These are phyloP conservation scores for Entophlyctis luteolus DNA, from an alignment of 192 early-diverging fungal genomes.

Conservation along the genomic window DNA sequence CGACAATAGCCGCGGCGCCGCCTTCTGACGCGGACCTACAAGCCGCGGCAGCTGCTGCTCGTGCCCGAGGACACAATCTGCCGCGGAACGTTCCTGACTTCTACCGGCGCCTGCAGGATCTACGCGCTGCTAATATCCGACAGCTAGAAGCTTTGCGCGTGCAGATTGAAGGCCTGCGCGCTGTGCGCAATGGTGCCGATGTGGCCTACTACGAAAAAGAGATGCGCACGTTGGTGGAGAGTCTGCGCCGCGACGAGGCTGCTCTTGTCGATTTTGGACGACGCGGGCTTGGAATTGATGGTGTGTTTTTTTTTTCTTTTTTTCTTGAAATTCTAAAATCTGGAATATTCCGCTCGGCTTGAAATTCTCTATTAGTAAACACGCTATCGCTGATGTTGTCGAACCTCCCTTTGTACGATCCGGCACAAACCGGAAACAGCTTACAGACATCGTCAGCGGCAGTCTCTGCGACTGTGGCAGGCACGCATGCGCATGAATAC, in stretches of 20 bases:
- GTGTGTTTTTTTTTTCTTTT: neutral
- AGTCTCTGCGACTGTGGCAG: too few relatives aligned
- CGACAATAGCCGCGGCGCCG: neutral
- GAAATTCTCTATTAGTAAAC: too few relatives aligned
- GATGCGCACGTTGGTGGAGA: slow-evolving; percentile 3
- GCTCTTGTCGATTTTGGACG: slow-evolving; percentile 16
- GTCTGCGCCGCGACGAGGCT: slow-evolving; percentile 3
- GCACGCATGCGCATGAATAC: neutral
- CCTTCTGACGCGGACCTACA: slow-evolving; percentile 14
- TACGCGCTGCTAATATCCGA: slow-evolving; percentile 10
- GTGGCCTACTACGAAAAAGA: slow-evolving; percentile 19
- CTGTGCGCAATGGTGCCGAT: neutral
- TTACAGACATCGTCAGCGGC: too few relatives aligned
- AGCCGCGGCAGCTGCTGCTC: slow-evolving; percentile 18
- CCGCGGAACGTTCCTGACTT: slow-evolving; percentile 15
- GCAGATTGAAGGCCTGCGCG: neutral
- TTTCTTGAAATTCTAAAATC: too few relatives aligned
- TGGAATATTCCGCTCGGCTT: neutral
- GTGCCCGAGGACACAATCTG: slow-evolving; percentile 14
- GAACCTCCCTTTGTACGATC: slow-evolving; percentile 6
- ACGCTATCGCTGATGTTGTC: slow-evolving; percentile 9
- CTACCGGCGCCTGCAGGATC: slow-evolving; percentile 10
- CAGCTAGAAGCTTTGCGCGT: slow-evolving; percentile 1
- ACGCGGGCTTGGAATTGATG: slow-evolving; percentile 24
- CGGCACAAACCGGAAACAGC: neutral